These are phyloP conservation scores for Zygosaccharomyces sapae DNA, from an alignment of 1,139 yeast genomes.

Conservation along the genomic window DNA sequence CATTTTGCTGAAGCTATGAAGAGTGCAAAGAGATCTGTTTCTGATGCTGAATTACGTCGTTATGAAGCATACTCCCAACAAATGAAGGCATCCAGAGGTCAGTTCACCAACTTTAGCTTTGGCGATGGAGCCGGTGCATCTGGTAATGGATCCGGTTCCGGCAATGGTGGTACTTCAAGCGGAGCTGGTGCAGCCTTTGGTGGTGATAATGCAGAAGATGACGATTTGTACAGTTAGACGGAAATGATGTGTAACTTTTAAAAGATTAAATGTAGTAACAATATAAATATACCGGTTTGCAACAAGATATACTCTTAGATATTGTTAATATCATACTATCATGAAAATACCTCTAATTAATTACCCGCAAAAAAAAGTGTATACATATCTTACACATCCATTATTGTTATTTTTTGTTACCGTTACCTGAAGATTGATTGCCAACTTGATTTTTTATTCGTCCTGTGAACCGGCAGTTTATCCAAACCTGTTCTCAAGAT, in stretches of 20 bases:
- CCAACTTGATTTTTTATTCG: constrained; percentile 17
- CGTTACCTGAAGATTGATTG: constrained; percentile 15
- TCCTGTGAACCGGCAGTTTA: constrained; percentile 11
- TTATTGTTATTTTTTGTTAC: not conserved
- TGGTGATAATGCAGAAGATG: constrained; percentile 72
- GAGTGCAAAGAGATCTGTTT: constrained; percentile 95
- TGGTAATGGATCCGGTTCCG: constrained; percentile 32
- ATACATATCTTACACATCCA: not conserved
- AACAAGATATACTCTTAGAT: not conserved
- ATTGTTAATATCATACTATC: not conserved
- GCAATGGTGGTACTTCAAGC: constrained; percentile 25
- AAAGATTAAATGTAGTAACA: not conserved
- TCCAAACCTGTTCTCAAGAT: constrained; percentile 19
- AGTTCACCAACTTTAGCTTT: constrained; percentile 71
- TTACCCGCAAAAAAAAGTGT: constrained; percentile 1
- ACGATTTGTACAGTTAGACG: constrained; percentile 77
- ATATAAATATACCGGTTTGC: constrained; percentile 2
- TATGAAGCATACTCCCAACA: constrained; percentile 98
- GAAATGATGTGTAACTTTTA: constrained; percentile 7
- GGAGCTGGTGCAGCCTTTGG: constrained; percentile 47
- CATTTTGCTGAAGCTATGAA: constrained; percentile 99
- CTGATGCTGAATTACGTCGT: constrained; percentile 96
- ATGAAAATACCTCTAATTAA: constrained; percentile 3
- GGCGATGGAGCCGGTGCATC: constrained; percentile 46
- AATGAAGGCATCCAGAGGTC: constrained; percentile 93